phyloP scores from a whole-genome alignment of 495 filamentous ascomycete species.

The Pyrenula aspistea region DNA sequence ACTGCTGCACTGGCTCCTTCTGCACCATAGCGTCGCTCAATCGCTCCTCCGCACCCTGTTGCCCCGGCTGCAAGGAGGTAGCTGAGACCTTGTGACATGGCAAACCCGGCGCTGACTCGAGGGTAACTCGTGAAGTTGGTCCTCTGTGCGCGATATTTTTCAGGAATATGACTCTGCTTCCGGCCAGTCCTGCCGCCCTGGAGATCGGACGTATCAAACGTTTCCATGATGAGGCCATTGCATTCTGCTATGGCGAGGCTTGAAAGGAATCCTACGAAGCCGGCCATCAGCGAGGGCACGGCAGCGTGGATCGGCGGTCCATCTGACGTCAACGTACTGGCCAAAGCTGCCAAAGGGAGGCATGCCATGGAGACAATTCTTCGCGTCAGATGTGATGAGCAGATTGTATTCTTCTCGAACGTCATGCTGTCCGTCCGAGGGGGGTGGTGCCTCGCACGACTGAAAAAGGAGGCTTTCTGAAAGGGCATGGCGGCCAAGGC shows the following conservation, averaged over 20 bases:
- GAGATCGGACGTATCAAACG: slow-evolving; percentile 64
- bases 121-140: slow-evolving; percentile 59
- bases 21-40: slow-evolving; percentile 51
- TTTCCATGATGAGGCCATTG: slow-evolving; percentile 67
- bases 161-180: slow-evolving; percentile 31
- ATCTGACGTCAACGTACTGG: slow-evolving; percentile 49
- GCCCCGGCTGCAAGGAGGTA: slow-evolving; percentile 54
- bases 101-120: slow-evolving; percentile 58
- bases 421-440: slow-evolving; percentile 47
- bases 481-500: slow-evolving; percentile 57
- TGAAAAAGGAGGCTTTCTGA: slow-evolving; percentile 56
- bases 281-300: slow-evolving; percentile 54
- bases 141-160: slow-evolving; percentile 36
- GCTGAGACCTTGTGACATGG: slow-evolving; percentile 50
- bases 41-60: slow-evolving; percentile 46
- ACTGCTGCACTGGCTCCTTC: slow-evolving; percentile 50
- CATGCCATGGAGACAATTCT: slow-evolving; percentile 50
- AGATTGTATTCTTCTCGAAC: slow-evolving; percentile 43
- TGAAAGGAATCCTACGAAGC: slow-evolving; percentile 52
- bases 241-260: slow-evolving; percentile 66
- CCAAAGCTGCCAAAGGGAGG: slow-evolving; percentile 51
- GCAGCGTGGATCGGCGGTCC: slow-evolving; percentile 45
- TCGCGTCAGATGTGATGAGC: slow-evolving; percentile 57
- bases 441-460: slow-evolving; percentile 40
- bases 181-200: slow-evolving; percentile 49